Evolutionary conservation across 129 eudicot genomes (phyloP).

Genomic region (Escallonia rubra): DNA sequence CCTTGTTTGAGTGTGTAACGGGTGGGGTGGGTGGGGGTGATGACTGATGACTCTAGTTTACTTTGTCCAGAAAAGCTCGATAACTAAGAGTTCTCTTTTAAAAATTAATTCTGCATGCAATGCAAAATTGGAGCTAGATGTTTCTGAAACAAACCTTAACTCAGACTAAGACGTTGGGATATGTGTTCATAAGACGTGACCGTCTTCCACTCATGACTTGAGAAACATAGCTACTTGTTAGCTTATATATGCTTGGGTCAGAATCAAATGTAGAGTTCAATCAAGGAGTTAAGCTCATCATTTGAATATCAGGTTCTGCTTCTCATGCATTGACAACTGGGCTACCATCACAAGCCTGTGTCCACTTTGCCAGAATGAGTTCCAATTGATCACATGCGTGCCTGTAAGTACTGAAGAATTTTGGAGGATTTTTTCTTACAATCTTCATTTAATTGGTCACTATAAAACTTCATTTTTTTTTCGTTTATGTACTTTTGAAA

Average conservation of each 20-base stretch:
- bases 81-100: no score
- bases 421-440: not conserved
- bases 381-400: conserved; percentile 90
- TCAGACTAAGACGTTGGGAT: no score
- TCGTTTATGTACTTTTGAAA: not conserved
- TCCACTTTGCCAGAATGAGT: conserved; percentile 95
- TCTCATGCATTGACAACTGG: conserved; percentile 98
- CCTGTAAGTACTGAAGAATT: conserved; percentile 67
- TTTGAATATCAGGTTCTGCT: conserved; percentile 81
- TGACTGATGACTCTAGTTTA: not conserved
- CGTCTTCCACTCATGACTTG: no score
- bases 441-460: conserved; percentile 1
- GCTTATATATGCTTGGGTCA: conserved; percentile 10
- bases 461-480: not conserved
- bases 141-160: not conserved
- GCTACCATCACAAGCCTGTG: conserved; percentile 90
- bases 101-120: not conserved
- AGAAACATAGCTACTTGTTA: not conserved
- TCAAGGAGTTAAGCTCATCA: conserved; percentile 7
- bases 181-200: no score
- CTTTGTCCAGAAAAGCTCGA: no score
- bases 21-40: not conserved
- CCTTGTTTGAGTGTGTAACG: not conserved
- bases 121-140: not conserved
- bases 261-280: conserved; percentile 4